Conservation (phyloP, 2,329 filamentous ascomycete species). For the Orbilia brochopaga region DNA sequence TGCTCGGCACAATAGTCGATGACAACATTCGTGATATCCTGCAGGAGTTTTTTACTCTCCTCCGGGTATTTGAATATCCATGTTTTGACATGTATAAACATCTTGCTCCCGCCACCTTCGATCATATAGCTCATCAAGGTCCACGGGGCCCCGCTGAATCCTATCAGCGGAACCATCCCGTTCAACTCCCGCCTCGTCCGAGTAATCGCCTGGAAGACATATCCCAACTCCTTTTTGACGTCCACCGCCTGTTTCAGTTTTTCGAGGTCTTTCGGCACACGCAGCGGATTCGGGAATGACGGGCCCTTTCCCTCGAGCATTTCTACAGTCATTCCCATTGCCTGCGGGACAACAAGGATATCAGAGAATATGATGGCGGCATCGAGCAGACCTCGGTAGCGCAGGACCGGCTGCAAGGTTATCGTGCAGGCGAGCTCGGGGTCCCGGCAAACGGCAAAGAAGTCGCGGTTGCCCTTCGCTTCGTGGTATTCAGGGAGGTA, state of each 20-base stretch:
- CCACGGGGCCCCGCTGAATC: slow-evolving; percentile 97
- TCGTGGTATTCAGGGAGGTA: slow-evolving; percentile 96
- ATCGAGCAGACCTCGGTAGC: slow-evolving; percentile 87
- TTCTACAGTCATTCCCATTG: slow-evolving; percentile 97
- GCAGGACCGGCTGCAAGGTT: slow-evolving; percentile 92
- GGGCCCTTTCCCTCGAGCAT: slow-evolving; percentile 98
- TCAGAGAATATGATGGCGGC: slow-evolving; percentile 99
- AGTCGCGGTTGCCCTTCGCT: slow-evolving; percentile 87
- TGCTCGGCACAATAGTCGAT: slow-evolving; percentile 93
- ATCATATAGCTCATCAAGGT: slow-evolving; percentile 99
- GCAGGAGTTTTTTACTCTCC: slow-evolving; percentile 78
- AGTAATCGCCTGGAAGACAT: slow-evolving; percentile 95
- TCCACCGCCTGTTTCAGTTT: slow-evolving; percentile 80
- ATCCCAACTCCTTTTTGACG: slow-evolving; percentile 81
- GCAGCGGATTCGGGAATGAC: slow-evolving; percentile 85
- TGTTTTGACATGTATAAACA: slow-evolving; percentile 92
- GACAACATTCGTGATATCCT: slow-evolving; percentile 92
- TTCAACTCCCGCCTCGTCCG: slow-evolving; percentile 85
- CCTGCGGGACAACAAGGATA: slow-evolving; percentile 95
- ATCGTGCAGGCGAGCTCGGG: slow-evolving; percentile 91
- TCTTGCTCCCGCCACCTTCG: slow-evolving; percentile 92
- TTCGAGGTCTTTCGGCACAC: slow-evolving; percentile 79
- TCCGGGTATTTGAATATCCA: slow-evolving; percentile 92
- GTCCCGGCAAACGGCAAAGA: slow-evolving; percentile 95
- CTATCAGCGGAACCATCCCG: slow-evolving; percentile 88